These are phyloP conservation scores for Dentipellis fragilis DNA, from an alignment of 768 basidiomycete species.

Conservation along the genomic window DNA sequence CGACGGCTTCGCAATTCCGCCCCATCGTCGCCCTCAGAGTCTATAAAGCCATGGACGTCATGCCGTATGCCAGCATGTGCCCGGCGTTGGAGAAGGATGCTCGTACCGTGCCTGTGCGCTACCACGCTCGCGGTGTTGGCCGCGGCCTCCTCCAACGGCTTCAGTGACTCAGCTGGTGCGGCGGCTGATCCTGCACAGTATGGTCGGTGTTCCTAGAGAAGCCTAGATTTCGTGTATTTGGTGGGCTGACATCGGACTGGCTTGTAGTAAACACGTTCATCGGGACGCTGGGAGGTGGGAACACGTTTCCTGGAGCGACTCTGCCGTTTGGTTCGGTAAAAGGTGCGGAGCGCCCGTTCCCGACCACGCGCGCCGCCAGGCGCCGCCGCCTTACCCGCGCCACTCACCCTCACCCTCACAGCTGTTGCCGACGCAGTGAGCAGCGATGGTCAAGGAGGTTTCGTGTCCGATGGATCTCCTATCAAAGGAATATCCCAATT, in stretches of 20 bases:
- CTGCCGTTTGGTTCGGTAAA: not conserved
- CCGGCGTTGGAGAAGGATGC: not conserved
- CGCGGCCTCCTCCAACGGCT: not conserved
- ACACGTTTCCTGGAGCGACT: not conserved
- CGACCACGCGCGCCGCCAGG: no score
- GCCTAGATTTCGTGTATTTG: not conserved
- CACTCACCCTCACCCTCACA: not conserved
- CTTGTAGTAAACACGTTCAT: not conserved
- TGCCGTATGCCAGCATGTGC: not conserved
- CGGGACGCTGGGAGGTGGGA: not conserved
- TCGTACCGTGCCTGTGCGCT: not conserved
- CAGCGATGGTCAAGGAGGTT: not conserved
- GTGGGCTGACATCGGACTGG: not conserved
- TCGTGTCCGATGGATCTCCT: not conserved
- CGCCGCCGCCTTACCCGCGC: not conserved
- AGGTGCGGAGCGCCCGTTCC: not conserved
- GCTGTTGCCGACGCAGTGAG: not conserved
- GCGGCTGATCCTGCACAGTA: not conserved
- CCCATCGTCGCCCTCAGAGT: no score
- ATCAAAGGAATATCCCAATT: not conserved
- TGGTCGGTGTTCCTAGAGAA: not conserved
- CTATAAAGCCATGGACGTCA: not conserved
- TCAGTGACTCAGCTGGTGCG: not conserved
- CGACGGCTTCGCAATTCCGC: not conserved
- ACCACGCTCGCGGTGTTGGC: not conserved